These are phyloP conservation scores for Camellia oleifera DNA, from an alignment of 179 eudicot genomes.

Conservation along the genomic window DNA sequence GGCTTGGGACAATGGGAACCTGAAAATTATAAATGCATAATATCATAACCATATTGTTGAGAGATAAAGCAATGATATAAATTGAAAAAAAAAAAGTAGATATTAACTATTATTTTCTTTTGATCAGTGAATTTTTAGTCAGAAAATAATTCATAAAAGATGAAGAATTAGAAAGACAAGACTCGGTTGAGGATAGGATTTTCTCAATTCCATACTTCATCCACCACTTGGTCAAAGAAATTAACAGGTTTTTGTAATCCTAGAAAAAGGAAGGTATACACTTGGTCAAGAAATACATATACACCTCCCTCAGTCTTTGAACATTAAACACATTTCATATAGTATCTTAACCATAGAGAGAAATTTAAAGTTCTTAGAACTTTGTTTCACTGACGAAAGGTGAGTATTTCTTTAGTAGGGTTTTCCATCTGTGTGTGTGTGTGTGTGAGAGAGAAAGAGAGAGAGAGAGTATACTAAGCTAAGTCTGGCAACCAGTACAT, in stretches of 20 bases:
- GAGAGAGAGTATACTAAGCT: neutral
- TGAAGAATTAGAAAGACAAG: neutral
- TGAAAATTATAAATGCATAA: conserved; percentile 23
- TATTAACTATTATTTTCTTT: neutral
- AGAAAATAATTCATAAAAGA: neutral
- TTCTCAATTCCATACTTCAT: neutral
- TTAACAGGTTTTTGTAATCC: neutral
- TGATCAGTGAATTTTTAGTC: neutral
- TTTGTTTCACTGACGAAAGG: too few species aligned
- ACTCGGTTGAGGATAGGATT: neutral
- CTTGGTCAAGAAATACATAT: neutral
- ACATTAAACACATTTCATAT: neutral
- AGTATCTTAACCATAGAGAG: neutral
- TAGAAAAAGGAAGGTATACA: neutral
- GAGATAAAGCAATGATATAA: neutral
- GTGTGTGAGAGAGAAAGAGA: neutral
- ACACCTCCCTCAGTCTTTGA: neutral
- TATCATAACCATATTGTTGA: neutral
- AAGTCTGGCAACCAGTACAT: neutral
- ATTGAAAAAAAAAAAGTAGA: neutral
- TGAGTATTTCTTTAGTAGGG: too few species aligned
- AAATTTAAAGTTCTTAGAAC: too few species aligned
- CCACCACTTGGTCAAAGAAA: neutral
- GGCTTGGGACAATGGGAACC: conserved; percentile 79
- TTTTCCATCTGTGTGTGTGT: too few species aligned